Base-by-base conservation (phyloP, 768 basidiomycete genomes). In the Podaxis sp. region DNA sequence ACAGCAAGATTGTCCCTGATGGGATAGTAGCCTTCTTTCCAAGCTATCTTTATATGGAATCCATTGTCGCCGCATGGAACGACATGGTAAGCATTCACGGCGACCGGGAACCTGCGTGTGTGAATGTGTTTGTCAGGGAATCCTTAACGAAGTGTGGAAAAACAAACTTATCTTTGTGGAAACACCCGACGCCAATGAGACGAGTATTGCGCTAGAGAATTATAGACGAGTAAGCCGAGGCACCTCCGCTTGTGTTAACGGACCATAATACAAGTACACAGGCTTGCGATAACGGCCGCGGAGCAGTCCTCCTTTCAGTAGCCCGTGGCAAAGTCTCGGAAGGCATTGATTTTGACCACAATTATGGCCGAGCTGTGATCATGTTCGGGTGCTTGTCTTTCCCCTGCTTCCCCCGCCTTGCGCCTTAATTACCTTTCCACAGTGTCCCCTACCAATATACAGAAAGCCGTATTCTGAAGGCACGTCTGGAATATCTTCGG, bases 281-380 rank as follows among this genome's bases (percentile, higher is more conserved):
- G 95, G 97, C 97, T 28, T 99, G 97, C 72, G 94, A 98, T 73
- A 99, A 99, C 70, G 97, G 97, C 44, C 86, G 97, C 53, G 97
- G 97, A 1, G 97, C 97, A 18, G 95, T 98, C 28, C 79, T 99
- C 32, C 79, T 99, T 42, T 98, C 97, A 23, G 97, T 99, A 36
- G 97, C 97, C 28, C 88, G 97, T 78, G 97, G 97, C 2, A 99
- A 99, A 73, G 97, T 99, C 0, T 98, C 97, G 0, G 97, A 99
- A 74, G 97, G 97, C n/a, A 99, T 99, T 68, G 97, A 99, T 85
- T 99, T 99, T 69, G 97, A 99, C 71, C 97, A 99, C 74, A 98
- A 99, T 72, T 99, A 98, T 70, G 97, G 97, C 1, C 85, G 97
- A 53, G 97, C 97, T 66, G 95, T 98, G 71, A 94, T 99, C 72